Percentiles rank a stretch among this genome's conserved stretches.
These are phyloP conservation scores for Fusarium marasasianum DNA, from an alignment of 2,329 filamentous ascomycete species.

Conservation along the genomic window DNA sequence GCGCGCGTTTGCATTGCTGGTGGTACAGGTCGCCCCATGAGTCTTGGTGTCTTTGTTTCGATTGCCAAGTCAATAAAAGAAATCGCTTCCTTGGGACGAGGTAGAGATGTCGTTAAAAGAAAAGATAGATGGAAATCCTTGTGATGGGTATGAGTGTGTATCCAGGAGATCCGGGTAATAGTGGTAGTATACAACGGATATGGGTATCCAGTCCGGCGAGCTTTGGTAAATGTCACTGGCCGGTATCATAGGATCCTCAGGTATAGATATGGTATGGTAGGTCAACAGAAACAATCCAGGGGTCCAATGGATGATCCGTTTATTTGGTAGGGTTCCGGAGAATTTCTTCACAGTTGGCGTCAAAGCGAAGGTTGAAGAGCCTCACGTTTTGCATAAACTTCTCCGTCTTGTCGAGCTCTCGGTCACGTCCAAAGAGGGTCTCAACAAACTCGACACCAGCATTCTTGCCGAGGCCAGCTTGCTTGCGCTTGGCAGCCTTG, in stretches of 20 bases:
- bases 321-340: constrained; percentile 70
- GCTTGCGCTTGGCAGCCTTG: constrained; percentile 81
- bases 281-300: constrained; percentile 36
- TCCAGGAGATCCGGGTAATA: constrained; percentile 42
- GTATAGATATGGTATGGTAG: constrained; percentile 22
- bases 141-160: background rate
- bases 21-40: constrained; percentile 47
- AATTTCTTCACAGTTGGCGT: constrained; percentile 94
- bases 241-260: constrained; percentile 36
- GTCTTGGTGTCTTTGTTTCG: constrained; percentile 38
- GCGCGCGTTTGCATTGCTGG: constrained; percentile 44
- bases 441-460: constrained; percentile 96
- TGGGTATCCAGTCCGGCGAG: constrained; percentile 40
- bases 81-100: constrained; percentile 39
- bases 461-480: constrained; percentile 80
- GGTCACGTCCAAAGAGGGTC: constrained; percentile 91
- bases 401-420: constrained; percentile 89
- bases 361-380: constrained; percentile 92
- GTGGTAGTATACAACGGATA: constrained; percentile 45
- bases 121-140: constrained; percentile 37
- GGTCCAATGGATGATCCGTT: constrained; percentile 39
- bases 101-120: constrained; percentile 38
- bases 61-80: constrained; percentile 39
- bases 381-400: constrained; percentile 90
- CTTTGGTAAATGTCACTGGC: constrained; percentile 33